These are phyloP conservation scores for Pseudonectria foliicola DNA, from an alignment of 2,329 filamentous ascomycete genomes.

Conservation along the genomic window DNA sequence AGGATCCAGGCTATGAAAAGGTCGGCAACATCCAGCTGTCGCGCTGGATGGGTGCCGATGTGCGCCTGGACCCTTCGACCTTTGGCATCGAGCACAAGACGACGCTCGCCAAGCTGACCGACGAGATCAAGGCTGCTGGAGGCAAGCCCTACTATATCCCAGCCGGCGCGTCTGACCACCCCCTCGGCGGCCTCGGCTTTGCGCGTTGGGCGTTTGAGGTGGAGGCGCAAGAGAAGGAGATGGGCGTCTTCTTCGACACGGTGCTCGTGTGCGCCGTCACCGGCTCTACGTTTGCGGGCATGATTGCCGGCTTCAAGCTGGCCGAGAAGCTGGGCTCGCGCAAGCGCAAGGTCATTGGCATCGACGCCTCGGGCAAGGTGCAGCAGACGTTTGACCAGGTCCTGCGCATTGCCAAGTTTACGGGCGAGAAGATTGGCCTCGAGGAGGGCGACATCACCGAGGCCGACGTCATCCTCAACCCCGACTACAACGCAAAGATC, in stretches of 20 bases:
- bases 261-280: constrained; percentile 65
- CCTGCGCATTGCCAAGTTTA: constrained; percentile 57
- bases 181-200: constrained; percentile 62
- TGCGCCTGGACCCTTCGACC: constrained; percentile 48
- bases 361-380: constrained; percentile 44
- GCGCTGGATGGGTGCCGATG: constrained; percentile 59
- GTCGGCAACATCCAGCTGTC: constrained; percentile 68
- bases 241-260: constrained; percentile 60
- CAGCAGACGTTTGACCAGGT: constrained; percentile 57
- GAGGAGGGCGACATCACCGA: constrained; percentile 51
- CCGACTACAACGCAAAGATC: constrained; percentile 54
- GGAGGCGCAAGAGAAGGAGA: constrained; percentile 50
- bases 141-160: constrained; percentile 65
- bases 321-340: constrained; percentile 39
- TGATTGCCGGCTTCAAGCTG: constrained; percentile 66
- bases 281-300: constrained; percentile 63
- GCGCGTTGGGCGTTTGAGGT: constrained; percentile 67
- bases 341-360: constrained; percentile 54
- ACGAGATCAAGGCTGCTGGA: constrained; percentile 45
- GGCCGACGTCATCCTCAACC: constrained; percentile 56
- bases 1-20: constrained; percentile 50
- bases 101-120: constrained; percentile 46
- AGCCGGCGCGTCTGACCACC: constrained; percentile 63
- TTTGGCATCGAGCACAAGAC: constrained; percentile 66
- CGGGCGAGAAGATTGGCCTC: constrained; percentile 56